Conservation (phyloP, 192 early-diverging fungal genomes). For the Coemansia sp. region DNA sequence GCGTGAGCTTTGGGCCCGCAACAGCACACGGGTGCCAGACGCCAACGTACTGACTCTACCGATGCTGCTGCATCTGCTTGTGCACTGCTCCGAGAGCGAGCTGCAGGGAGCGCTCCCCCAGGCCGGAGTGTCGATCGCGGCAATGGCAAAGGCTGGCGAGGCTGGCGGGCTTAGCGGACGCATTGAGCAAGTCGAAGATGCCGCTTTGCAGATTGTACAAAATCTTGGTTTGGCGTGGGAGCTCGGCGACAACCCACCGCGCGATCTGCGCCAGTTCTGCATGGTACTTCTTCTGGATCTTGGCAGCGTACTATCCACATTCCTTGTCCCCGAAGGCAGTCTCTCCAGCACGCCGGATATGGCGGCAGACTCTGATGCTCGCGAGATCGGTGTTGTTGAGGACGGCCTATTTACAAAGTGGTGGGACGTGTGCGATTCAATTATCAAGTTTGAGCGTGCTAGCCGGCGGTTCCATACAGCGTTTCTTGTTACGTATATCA, state of each 20-base stretch:
- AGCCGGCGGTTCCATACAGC: conserved; percentile 32
- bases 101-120: conserved; percentile 45
- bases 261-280: conserved; percentile 56
- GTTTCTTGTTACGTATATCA: conserved; percentile 47
- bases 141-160: conserved; percentile 44
- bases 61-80: conserved; percentile 53
- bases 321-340: conserved; percentile 31
- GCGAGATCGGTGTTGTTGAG: conserved; percentile 44
- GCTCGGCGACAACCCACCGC: conserved; percentile 54
- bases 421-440: conserved; percentile 50
- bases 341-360: neutral
- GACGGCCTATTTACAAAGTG: conserved; percentile 51
- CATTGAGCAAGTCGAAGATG: conserved; percentile 56
- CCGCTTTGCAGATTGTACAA: conserved; percentile 55
- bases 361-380: conserved; percentile 27
- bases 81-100: conserved; percentile 54
- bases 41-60: conserved; percentile 46
- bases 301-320: conserved; percentile 47
- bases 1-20: conserved; percentile 44
- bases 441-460: conserved; percentile 44
- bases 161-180: conserved; percentile 33
- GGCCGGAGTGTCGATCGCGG: conserved; percentile 47
- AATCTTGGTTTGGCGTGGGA: conserved; percentile 57
- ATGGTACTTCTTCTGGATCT: conserved; percentile 54
- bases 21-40: conserved; percentile 37